Evolutionary conservation across 2,329 filamentous ascomycete species (phyloP), one percentile per base, ranked within the genome.

Genomic region (Aspergillus sp.): DNA sequence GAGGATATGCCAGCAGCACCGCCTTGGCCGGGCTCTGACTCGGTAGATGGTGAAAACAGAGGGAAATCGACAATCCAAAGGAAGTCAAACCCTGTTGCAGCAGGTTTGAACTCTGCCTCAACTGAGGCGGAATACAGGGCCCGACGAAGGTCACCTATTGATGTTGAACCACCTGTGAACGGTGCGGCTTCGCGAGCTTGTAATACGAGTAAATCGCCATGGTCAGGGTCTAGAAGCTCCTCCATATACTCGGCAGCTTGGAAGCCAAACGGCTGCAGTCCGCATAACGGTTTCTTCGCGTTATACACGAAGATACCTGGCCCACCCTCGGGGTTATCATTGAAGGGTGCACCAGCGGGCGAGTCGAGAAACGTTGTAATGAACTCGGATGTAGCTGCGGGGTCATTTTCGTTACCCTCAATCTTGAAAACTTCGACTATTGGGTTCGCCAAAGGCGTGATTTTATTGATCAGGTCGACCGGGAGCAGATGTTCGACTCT

Each of bases 21-120:
- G 53, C 90, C 91, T 76, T 98, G 93, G 2, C 91, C 91, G 0
- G 90, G 89, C 47, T 89, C 78, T 12, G 83, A 79, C 51, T 82
- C 85, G 52, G 83, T 83, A 9, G 77, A 77, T 0, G 88, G 90
- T 1, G 91, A 92, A 77, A 99, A 99, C 66, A 99, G 85, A 12
- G 95, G 95, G 70, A 99, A 99, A 58, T 93, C 86, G 1, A 84
- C 89, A 12, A 99, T 84, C 95, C 95, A 99, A 55, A 89, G 82
- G 73, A 93, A 93, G 58, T 80, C 80, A 76, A 84, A 92, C 56
- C 80, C 80, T 12, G 71, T 68, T 0, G 69, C 80, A 0, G 76
- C 71, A 0, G 76, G 66, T 18, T 91, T 77, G 32, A 89, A 77
- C 0, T 79, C 82, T 24, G 83, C 74, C n/a, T 84, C 81, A 0